A percentile compares a stretch with the other conserved stretches of the same genome.
Conservation (phyloP, 305 asterid species). For the Fraxinus sp. region DNA sequence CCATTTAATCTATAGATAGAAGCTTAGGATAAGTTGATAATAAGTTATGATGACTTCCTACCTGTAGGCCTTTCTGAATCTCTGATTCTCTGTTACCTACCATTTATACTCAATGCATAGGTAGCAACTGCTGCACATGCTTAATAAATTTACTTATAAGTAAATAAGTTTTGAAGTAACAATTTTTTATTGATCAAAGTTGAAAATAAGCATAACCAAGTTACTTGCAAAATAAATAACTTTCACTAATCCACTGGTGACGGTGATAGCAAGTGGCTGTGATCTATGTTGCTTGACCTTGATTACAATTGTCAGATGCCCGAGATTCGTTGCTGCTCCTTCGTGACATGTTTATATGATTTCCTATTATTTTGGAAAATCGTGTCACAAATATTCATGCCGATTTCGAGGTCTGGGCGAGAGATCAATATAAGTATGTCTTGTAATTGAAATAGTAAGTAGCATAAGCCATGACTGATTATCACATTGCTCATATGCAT, state of each 20-base stretch:
- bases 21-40: neutral
- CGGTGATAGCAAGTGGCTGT: neutral
- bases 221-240: neutral
- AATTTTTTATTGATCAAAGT: neutral
- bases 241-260: neutral
- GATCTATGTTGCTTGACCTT: neutral
- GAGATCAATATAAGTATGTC: neutral
- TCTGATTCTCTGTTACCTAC: neutral
- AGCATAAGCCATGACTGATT: neutral
- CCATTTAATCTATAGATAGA: neutral
- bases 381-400: neutral
- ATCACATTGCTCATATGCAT: neutral
- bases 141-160: neutral
- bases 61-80: neutral
- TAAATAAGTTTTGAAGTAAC: neutral
- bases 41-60: neutral
- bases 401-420: neutral
- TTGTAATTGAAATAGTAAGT: neutral
- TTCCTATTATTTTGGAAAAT: neutral
- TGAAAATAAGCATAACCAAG: neutral
- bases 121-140: neutral
- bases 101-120: neutral
- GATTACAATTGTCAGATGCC: neutral
- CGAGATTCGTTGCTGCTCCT: neutral
- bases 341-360: neutral